These are phyloP conservation scores for Paracamarosporium sp. DNA, from an alignment of 2,329 filamentous ascomycete genomes.

Conservation along the genomic window DNA sequence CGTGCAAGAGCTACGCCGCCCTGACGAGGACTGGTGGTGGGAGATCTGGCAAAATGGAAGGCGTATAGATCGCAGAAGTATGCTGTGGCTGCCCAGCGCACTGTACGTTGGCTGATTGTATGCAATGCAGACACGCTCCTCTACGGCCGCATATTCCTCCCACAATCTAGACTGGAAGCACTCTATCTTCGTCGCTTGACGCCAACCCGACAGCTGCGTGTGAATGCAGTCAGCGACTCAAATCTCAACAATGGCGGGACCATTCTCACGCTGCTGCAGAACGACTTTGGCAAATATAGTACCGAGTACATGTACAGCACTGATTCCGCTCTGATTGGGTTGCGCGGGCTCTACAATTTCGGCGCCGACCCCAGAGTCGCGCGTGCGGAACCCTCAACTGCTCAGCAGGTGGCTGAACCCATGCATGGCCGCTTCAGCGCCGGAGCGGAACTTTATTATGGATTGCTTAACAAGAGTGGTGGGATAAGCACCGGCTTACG, in stretches of 20 bases:
- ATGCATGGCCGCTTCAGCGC: conserved; percentile 85
- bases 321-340: conserved; percentile 85
- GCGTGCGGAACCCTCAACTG: conserved; percentile 28
- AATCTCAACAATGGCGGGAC: conserved; percentile 78
- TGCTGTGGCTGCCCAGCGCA: conserved; percentile 15
- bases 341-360: conserved; percentile 94
- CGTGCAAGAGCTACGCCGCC: conserved; percentile 68
- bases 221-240: conserved; percentile 79
- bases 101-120: conserved; percentile 24
- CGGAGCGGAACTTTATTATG: conserved; percentile 94
- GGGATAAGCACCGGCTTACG: conserved; percentile 87
- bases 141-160: conserved; percentile 81
- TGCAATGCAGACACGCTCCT: conserved; percentile 63
- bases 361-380: conserved; percentile 68
- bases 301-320: conserved; percentile 91
- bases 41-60: conserved; percentile 61
- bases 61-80: conserved; percentile 58
- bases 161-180: conserved; percentile 84
- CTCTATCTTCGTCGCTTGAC: conserved; percentile 81
- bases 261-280: conserved; percentile 74
- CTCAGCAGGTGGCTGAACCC: conserved; percentile 55
- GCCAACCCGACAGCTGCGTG: conserved; percentile 77
- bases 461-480: conserved; percentile 89
- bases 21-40: conserved; percentile 59
- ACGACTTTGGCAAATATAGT: conserved; percentile 86